Conservation (phyloP, 495 filamentous ascomycete genomes). For the Acidomyces sp. region DNA sequence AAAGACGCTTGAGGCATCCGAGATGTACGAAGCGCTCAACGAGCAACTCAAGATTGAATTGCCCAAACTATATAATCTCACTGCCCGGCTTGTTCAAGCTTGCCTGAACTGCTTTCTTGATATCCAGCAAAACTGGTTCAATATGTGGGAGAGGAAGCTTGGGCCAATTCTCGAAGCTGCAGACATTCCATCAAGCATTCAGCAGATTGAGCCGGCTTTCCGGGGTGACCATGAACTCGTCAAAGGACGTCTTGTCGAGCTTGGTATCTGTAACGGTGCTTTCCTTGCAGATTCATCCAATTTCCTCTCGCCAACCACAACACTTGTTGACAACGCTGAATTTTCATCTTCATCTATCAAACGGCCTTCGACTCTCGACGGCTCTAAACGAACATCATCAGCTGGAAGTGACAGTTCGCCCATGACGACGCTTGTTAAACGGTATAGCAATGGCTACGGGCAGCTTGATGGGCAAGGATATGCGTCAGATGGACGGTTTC, state of each 20-base stretch:
- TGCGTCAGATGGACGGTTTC: constrained; percentile 2
- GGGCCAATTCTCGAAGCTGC: constrained; percentile 53
- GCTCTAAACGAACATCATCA: constrained; percentile 25
- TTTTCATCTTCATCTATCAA: constrained; percentile 18
- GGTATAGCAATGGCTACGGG: constrained; percentile 10
- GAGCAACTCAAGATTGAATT: constrained; percentile 86
- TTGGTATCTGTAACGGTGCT: constrained; percentile 47
- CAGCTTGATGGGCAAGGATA: constrained; percentile 1
- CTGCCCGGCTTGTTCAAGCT: constrained; percentile 63
- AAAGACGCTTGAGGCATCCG: constrained; percentile 65
- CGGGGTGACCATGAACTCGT: constrained; percentile 53
- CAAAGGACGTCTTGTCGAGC: constrained; percentile 38
- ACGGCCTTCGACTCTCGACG: constrained; percentile 21
- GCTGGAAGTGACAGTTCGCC: constrained; percentile 24
- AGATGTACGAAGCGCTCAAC: constrained; percentile 80
- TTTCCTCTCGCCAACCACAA: constrained; percentile 41
- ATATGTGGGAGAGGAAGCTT: constrained; percentile 67
- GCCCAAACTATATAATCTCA: constrained; percentile 68
- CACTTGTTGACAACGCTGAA: constrained; percentile 25
- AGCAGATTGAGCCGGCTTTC: constrained; percentile 49
- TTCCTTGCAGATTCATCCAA: constrained; percentile 41
- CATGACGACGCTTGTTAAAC: constrained; percentile 5
- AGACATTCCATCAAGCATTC: constrained; percentile 49
- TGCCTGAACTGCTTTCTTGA: constrained; percentile 69
- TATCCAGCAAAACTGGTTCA: constrained; percentile 68